Conservation (phyloP, 2,329 filamentous ascomycete species). For the Hymenoscyphus linearis region DNA sequence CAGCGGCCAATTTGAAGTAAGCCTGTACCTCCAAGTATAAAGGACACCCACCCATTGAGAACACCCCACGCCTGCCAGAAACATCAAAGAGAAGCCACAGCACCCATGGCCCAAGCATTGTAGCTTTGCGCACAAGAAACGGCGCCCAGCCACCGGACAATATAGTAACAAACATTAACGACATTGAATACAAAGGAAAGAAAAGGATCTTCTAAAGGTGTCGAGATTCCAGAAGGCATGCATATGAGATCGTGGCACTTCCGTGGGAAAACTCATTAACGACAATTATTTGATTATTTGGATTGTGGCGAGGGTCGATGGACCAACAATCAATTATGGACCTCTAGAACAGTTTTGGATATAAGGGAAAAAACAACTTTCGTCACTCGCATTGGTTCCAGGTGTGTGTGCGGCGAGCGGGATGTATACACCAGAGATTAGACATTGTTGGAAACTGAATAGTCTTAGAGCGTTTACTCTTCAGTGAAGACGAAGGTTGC, state of each 20-base stretch:
- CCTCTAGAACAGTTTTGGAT: constrained; percentile 14
- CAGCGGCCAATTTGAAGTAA: constrained; percentile 24
- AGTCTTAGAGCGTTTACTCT: constrained; percentile 3
- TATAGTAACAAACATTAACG: constrained; percentile 32
- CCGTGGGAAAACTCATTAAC: constrained; percentile 15
- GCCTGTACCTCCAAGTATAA: constrained; percentile 24
- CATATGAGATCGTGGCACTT: constrained; percentile 14
- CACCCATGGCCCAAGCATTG: constrained; percentile 20
- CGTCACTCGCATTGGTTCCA: constrained; percentile 21
- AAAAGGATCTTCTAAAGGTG: constrained; percentile 18
- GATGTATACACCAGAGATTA: constrained; percentile 19
- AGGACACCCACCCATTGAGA: constrained; percentile 28
- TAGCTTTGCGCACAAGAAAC: constrained; percentile 16
- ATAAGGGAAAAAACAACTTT: constrained; percentile 21
- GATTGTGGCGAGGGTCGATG: constrained; percentile 20
- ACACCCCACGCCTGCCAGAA: constrained; percentile 22
- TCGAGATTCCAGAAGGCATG: constrained; percentile 18
- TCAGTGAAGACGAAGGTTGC: constrained; percentile 27
- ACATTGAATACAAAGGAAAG: constrained; percentile 32
- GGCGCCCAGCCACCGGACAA: constrained; percentile 19
- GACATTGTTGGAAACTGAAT: constrained; percentile 13
- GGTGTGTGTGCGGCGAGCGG: constrained; percentile 13
- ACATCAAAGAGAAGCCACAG: constrained; percentile 17
- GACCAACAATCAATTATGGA: constrained; percentile 17
- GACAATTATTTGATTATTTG: constrained; percentile 20